Base-by-base conservation (phyloP, 73 alveolate species). In the Stentor coeruleus region DNA sequence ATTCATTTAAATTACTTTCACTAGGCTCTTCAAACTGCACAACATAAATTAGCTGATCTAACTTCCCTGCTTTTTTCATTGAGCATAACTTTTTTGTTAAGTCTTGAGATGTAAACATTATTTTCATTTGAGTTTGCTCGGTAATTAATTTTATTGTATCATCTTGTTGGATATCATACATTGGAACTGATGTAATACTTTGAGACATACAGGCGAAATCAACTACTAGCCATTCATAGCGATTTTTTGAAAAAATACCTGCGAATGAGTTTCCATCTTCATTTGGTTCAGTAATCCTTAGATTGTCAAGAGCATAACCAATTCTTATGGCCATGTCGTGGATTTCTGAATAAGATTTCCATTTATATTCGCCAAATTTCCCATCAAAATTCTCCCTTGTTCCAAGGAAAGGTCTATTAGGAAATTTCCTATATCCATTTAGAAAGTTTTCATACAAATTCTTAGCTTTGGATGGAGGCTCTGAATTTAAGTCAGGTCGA, bases 191-290 rank as follows among this genome's bases (percentile, higher is more conserved):
- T 73, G 96, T 85, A 20, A 79, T 83, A 36, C 95, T 86, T 81
- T 92, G 87, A 81, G 88, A 75, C 81, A 86, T 82, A 82, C 89
- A 86, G 3, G 98, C 96, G 41, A 87, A 60, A 76, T 94, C 96
- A 1, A 88, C 59, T 26, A 87, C 75, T 26, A 86, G 55, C 98
- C 98, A 94, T 83, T 94, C 98, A 73, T 92, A 96, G 75, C 98
- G 87, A 77, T 92, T 92, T 82, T 89, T 90, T 26, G 95, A 90
- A 91, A 87, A 94, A 76, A 94, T 91, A 39, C 98, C 98, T 74
- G 92, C 59, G 85, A 94, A 87, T 81, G 79, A 66, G n/a, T 11
- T 20, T 20, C 79, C 79, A 28, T 66, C 79, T 20, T 20, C 79
- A 15, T 66, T 40, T 31, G 20, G n/a, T 26, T 66, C 49, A 20